phyloP scores from a whole-genome alignment of 192 early-diverging fungal genomes.

The Coemansia sp. region DNA sequence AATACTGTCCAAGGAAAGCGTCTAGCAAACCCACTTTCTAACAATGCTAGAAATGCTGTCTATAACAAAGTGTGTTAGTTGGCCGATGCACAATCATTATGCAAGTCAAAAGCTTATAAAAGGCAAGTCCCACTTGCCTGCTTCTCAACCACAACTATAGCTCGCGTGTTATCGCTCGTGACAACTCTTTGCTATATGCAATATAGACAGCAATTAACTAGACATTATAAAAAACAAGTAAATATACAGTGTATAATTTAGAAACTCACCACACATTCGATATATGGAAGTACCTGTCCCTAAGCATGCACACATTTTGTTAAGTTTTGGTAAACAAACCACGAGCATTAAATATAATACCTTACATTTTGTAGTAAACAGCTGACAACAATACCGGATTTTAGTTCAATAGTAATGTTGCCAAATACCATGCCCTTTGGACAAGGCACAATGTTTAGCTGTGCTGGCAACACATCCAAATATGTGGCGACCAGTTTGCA shows the following conservation, averaged over 20 bases:
- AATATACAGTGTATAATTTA: neutral
- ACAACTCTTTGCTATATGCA: slow-evolving; percentile 18
- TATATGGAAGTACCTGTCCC: slow-evolving; percentile 27
- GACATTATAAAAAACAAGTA: neutral
- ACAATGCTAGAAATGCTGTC: slow-evolving; percentile 41
- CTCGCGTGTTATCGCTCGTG: neutral
- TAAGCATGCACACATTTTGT: slow-evolving; percentile 8
- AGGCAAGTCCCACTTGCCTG: slow-evolving; percentile 16
- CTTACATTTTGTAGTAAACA: slow-evolving; percentile 27
- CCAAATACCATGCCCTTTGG: slow-evolving; percentile 45
- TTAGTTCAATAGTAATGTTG: slow-evolving; percentile 25
- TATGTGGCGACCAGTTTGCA: slow-evolving; percentile 32
- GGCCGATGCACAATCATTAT: neutral
- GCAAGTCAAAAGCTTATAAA: neutral
- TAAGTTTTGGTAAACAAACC: neutral
- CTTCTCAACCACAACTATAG: slow-evolving; percentile 39
- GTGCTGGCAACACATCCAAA: slow-evolving; percentile 18
- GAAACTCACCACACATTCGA: slow-evolving; percentile 30
- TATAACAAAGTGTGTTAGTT: slow-evolving; percentile 4
- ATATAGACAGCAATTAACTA: neutral
- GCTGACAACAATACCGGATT: slow-evolving; percentile 16
- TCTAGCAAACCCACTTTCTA: slow-evolving; percentile 34
- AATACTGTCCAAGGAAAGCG: slow-evolving; percentile 29
- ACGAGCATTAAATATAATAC: neutral
- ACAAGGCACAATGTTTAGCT: slow-evolving; percentile 39